Conservation (phyloP, 805 yeast genomes). For the Metahyphopichia silvanorum region DNA sequence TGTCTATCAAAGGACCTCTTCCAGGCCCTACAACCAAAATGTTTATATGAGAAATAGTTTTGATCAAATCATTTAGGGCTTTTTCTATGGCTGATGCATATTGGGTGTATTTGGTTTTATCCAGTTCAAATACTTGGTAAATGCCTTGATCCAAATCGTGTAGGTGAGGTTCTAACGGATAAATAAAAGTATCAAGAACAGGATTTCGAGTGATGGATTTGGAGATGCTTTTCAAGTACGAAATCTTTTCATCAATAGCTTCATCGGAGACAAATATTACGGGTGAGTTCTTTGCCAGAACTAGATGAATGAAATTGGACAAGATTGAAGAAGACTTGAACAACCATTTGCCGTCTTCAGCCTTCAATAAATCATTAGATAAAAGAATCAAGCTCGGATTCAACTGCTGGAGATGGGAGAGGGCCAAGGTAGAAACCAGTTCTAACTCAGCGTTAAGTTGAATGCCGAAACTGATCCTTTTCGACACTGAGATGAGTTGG, state of each 20-base stretch:
- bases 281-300: background rate
- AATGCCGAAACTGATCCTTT: no score
- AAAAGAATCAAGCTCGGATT: no score
- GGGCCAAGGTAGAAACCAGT: no score
- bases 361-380: no score
- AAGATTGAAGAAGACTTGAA: no score
- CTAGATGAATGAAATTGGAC: no score
- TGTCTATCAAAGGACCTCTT: slow-evolving; percentile 73
- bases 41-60: slow-evolving; percentile 7
- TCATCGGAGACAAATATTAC: background rate
- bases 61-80: slow-evolving; percentile 42
- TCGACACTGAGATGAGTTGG: no score
- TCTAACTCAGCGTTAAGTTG: no score
- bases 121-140: slow-evolving; percentile 71
- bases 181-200: slow-evolving; percentile 14
- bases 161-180: slow-evolving; percentile 73
- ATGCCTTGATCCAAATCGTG: slow-evolving; percentile 54
- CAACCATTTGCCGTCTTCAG: no score
- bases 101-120: slow-evolving; percentile 60
- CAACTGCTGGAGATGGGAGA: no score
- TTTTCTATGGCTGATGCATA: slow-evolving; percentile 62
- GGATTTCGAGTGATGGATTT: background rate
- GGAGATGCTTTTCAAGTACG: background rate
- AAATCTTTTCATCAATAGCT: background rate
- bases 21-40: slow-evolving; percentile 84